These are phyloP conservation scores for Crithidia mellificae DNA, from an alignment of 208 protist genomes.

Conservation along the genomic window DNA sequence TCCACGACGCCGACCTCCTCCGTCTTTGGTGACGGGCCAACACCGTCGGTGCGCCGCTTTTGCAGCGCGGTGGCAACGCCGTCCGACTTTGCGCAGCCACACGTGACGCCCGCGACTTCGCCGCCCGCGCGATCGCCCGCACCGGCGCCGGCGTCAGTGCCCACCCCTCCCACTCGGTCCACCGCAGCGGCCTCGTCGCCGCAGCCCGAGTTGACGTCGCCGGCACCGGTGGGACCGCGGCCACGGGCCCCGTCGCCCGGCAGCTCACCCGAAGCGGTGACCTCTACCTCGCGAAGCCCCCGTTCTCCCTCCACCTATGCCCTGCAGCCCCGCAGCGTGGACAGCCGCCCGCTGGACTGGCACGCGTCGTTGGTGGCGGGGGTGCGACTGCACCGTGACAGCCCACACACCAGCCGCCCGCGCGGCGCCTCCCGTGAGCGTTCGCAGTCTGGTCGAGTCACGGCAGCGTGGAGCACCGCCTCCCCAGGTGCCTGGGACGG, in stretches of 20 bases:
- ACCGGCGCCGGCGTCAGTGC: no score
- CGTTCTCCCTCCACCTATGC: background rate
- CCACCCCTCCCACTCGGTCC: no score
- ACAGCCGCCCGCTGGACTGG: background rate
- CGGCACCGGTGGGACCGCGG: background rate
- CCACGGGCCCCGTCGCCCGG: slow-evolving; percentile 3
- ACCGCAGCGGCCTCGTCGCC: no score
- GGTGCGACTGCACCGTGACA: slow-evolving; percentile 15
- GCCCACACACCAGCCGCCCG: slow-evolving; percentile 6
- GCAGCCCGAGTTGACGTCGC: background rate
- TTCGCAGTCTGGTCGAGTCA: background rate
- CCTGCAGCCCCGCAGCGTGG: background rate
- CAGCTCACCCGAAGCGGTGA: slow-evolving; percentile 10
- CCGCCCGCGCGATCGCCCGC: no score
- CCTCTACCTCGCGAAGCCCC: background rate
- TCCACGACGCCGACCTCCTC: background rate
- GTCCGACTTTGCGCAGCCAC: background rate
- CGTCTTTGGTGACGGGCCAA: background rate
- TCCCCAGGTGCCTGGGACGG: slow-evolving; percentile 15
- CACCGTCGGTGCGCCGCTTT: background rate
- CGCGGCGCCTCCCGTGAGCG: slow-evolving; percentile 8
- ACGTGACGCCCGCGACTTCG: background rate
- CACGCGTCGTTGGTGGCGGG: slow-evolving; percentile 11
- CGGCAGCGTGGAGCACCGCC: background rate
- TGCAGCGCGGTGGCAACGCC: slow-evolving; percentile 1